phyloP scores from a whole-genome alignment of 2,329 filamentous ascomycete genomes.

The Orbilia oligospora region DNA sequence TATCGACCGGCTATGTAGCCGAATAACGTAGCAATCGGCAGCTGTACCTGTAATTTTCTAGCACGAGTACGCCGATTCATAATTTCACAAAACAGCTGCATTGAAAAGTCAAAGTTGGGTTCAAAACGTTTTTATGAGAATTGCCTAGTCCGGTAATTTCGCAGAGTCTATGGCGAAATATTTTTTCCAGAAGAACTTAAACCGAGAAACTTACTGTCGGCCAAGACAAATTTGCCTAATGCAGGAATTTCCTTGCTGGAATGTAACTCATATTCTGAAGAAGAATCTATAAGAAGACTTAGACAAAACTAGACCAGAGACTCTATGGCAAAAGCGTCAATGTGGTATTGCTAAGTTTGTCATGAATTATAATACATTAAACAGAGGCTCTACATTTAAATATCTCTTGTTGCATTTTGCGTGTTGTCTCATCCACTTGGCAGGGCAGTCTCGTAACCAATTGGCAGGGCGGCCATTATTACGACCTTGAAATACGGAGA shows the following conservation, averaged over 20 bases:
- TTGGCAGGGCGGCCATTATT: too few relatives aligned
- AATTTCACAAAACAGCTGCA: too few relatives aligned
- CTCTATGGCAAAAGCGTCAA: neutral
- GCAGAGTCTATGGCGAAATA: neutral
- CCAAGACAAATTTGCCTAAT: neutral
- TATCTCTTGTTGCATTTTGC: conserved; percentile 4
- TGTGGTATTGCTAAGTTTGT: neutral
- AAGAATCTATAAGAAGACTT: neutral
- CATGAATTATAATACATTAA: too few relatives aligned
- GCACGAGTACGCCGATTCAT: too few relatives aligned
- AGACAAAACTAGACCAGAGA: neutral
- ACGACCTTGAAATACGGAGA: too few relatives aligned
- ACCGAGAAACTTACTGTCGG: neutral
- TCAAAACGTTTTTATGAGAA: too few relatives aligned
- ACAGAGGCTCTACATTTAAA: too few relatives aligned
- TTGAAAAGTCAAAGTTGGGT: neutral
- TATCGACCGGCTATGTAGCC: neutral
- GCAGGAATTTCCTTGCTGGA: neutral
- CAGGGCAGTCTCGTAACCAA: too few relatives aligned
- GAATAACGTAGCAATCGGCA: neutral
- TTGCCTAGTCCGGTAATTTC: conserved; percentile 12
- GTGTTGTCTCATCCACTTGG: neutral
- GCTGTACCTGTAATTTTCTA: too few relatives aligned
- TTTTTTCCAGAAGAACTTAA: conserved; percentile 1
- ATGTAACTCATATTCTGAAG: neutral